Conservation (phyloP, 1,284 basidiomycete genomes). For the Meira nashicola region DNA sequence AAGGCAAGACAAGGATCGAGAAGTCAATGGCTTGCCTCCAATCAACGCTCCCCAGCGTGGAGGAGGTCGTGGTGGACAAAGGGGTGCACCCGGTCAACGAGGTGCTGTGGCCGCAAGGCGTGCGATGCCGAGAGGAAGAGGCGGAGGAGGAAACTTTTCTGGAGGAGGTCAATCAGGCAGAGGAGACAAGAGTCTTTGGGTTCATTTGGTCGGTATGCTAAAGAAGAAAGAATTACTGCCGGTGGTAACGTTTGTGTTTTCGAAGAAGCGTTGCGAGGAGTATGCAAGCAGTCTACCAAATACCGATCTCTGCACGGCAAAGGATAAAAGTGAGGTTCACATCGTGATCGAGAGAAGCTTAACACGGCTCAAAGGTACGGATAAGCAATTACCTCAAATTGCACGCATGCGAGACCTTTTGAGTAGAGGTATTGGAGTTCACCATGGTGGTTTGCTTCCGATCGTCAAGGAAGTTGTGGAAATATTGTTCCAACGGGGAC, state of each 20-base stretch:
- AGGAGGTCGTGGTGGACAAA: constrained; percentile 52
- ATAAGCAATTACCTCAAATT: constrained; percentile 93
- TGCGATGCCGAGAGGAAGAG: constrained; percentile 22
- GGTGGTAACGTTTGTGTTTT: constrained; percentile 94
- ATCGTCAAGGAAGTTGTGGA: constrained; percentile 95
- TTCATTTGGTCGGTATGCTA: constrained; percentile 81
- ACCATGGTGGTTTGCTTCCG: constrained; percentile 92
- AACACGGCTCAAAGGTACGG: constrained; percentile 85
- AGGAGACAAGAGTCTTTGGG: constrained; percentile 85
- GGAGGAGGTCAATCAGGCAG: constrained; percentile 57
- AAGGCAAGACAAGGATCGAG: constrained; percentile 96
- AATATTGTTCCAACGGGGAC: constrained; percentile 86
- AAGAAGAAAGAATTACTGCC: constrained; percentile 82
- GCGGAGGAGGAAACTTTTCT: constrained; percentile 53
- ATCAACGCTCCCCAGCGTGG: constrained; percentile 36
- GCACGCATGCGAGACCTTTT: constrained; percentile 83
- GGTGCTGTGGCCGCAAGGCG: constrained; percentile 52
- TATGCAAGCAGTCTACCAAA: constrained; percentile 85
- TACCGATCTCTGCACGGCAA: constrained; percentile 75
- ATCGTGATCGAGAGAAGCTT: constrained; percentile 87
- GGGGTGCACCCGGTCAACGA: constrained; percentile 36
- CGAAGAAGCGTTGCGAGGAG: constrained; percentile 94
- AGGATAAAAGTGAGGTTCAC: constrained; percentile 94
- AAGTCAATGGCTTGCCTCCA: constrained; percentile 71
- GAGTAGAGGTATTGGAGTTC: constrained; percentile 88